These are phyloP conservation scores for Aspergillus fischeri DNA, from an alignment of 2,329 filamentous ascomycete genomes.

Conservation along the genomic window DNA sequence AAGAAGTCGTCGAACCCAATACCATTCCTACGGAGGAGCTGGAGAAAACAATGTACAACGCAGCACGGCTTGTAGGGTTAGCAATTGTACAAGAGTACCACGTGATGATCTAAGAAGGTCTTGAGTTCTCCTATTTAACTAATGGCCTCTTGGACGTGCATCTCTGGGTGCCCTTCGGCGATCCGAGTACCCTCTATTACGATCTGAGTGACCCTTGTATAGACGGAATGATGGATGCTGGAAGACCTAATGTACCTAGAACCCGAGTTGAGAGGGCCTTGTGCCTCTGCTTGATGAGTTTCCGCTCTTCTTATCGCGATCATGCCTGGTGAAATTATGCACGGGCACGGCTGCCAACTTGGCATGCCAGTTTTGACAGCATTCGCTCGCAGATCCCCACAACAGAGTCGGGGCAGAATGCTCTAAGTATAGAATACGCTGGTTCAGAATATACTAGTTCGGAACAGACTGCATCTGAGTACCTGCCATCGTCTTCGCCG, in stretches of 20 bases:
- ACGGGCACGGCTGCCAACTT: too few relatives aligned
- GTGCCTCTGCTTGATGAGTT: slow-evolving; percentile 19
- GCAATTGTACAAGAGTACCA: slow-evolving; percentile 20
- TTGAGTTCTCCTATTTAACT: slow-evolving; percentile 22
- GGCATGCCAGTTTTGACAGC: too few relatives aligned
- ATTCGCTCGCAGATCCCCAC: too few relatives aligned
- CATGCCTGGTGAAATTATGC: slow-evolving; percentile 19
- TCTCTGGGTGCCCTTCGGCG: slow-evolving; percentile 13
- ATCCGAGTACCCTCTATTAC: slow-evolving; percentile 20
- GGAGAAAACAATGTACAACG: slow-evolving; percentile 16
- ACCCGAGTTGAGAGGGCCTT: slow-evolving; percentile 12
- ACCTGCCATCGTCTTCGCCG: too few relatives aligned
- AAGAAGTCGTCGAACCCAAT: slow-evolving; percentile 6
- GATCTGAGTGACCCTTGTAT: slow-evolving; percentile 16
- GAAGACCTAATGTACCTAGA: not conserved
- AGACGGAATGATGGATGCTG: not conserved
- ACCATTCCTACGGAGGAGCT: not conserved
- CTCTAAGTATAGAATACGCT: too few relatives aligned
- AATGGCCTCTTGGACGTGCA: slow-evolving; percentile 15
- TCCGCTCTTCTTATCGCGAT: slow-evolving; percentile 7
- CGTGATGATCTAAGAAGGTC: slow-evolving; percentile 23
- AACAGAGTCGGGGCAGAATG: too few relatives aligned
- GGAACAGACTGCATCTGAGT: too few relatives aligned
- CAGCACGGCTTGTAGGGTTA: slow-evolving; percentile 10
- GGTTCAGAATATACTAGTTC: too few relatives aligned